Evolutionary conservation across 257 asterid species (phyloP).

Genomic region (Rubia yunnanensis): DNA sequence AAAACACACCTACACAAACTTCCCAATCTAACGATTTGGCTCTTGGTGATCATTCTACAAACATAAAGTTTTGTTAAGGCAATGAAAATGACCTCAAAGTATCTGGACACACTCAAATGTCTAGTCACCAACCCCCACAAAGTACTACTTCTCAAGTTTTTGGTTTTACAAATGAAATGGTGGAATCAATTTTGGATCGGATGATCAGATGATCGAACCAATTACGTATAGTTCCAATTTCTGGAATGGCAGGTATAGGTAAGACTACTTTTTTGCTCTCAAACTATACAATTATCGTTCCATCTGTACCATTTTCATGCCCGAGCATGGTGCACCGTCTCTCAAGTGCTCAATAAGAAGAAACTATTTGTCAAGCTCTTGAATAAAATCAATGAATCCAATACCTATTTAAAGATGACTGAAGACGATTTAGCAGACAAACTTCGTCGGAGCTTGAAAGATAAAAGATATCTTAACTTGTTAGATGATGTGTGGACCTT

Average conservation of each 20-base stretch:
- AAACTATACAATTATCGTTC: background rate
- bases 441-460: background rate
- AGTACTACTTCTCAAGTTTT: background rate
- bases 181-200: too few relatives aligned
- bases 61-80: background rate
- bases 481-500: conserved; percentile 11
- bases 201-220: background rate
- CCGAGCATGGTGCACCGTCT: background rate
- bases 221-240: background rate
- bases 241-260: conserved; percentile 5
- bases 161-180: too few relatives aligned
- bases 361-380: background rate
- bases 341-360: background rate
- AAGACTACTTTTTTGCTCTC: conserved; percentile 8
- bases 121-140: background rate
- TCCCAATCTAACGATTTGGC: background rate
- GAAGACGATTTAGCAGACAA: too few relatives aligned
- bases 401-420: background rate
- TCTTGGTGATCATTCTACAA: background rate
- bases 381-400: background rate
- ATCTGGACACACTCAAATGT: too few relatives aligned
- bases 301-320: background rate
- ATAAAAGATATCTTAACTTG: background rate
- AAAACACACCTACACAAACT: too few relatives aligned
- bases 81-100: background rate